A percentile compares a stretch with the other conserved stretches of the same genome.
Conservation (phyloP, 495 filamentous ascomycete genomes). For the Neurospora sp. region DNA sequence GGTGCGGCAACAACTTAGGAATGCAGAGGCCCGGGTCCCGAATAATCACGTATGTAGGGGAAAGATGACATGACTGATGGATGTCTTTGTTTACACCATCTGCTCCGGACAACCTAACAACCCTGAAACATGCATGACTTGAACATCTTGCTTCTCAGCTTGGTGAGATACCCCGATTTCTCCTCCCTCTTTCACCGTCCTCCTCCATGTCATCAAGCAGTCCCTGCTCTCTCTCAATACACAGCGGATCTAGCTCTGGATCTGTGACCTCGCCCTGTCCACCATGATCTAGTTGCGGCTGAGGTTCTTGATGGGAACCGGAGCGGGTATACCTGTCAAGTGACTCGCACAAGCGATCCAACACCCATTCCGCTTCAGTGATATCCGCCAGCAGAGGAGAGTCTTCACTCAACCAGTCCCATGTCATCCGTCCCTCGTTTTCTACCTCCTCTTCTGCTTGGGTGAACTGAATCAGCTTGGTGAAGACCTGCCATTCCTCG, state of each 20-base stretch:
- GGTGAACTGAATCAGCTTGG: conserved; percentile 33
- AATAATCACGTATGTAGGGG: not conserved
- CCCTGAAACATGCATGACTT: not conserved
- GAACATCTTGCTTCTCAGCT: not conserved
- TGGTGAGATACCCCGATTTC: not conserved
- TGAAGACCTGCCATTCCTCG: conserved; percentile 61
- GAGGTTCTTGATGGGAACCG: not conserved
- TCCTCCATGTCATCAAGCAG: not conserved
- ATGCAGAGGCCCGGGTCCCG: not conserved
- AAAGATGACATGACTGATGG: not conserved
- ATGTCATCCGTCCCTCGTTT: conserved; percentile 30
- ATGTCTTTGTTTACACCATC: not conserved
- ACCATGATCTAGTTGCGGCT: not conserved
- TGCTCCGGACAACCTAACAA: not conserved
- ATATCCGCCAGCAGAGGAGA: conserved; percentile 57
- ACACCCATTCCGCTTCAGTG: conserved; percentile 47
- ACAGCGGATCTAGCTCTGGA: not conserved
- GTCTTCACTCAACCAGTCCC: conserved; percentile 65
- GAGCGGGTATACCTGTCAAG: conserved; percentile 31
- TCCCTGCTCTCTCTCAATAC: not conserved
- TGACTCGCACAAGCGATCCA: conserved; percentile 48
- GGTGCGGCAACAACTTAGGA: not conserved
- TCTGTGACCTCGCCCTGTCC: not conserved
- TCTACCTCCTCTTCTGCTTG: conserved; percentile 20
- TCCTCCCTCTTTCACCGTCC: not conserved